These are phyloP conservation scores for Sporothrix pallida DNA, from an alignment of 2,329 filamentous ascomycete genomes.

Conservation along the genomic window DNA sequence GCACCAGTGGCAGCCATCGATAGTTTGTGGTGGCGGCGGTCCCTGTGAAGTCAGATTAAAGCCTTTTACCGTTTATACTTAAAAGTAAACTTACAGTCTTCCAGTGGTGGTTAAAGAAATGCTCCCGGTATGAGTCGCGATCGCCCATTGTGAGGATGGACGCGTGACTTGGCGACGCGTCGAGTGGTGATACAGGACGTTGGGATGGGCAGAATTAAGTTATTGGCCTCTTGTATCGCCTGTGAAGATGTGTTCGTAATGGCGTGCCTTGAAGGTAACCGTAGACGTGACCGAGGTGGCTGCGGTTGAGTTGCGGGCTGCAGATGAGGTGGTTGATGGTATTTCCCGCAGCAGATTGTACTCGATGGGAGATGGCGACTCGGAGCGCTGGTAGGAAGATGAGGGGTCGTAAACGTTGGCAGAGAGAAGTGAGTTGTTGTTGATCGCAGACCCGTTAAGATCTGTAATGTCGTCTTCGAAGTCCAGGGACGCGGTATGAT, in stretches of 20 bases:
- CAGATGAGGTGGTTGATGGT: constrained; percentile 80
- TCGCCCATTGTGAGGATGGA: constrained; percentile 30
- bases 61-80: background rate
- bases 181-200: background rate
- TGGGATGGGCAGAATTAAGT: background rate
- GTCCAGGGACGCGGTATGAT: constrained; percentile 12
- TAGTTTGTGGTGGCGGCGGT: constrained; percentile 34
- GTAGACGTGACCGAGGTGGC: constrained; percentile 76
- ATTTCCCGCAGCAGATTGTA: constrained; percentile 82
- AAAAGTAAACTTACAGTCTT: constrained; percentile 30
- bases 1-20: constrained; percentile 63
- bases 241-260: background rate
- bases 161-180: background rate
- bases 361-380: constrained; percentile 63
- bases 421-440: constrained; percentile 29
- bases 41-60: constrained; percentile 29
- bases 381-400: constrained; percentile 48
- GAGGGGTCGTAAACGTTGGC: constrained; percentile 49
- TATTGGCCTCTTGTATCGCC: too few relatives aligned
- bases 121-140: constrained; percentile 30
- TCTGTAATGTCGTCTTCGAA: constrained; percentile 18
- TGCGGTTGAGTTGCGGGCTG: constrained; percentile 79
- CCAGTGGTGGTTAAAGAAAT: constrained; percentile 39
- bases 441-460: constrained; percentile 42
- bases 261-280: background rate